Percentiles rank a stretch among this genome's conserved stretches.
These are phyloP conservation scores for Colletotrichum caudatum DNA, from an alignment of 2,329 filamentous ascomycete genomes.

Conservation along the genomic window DNA sequence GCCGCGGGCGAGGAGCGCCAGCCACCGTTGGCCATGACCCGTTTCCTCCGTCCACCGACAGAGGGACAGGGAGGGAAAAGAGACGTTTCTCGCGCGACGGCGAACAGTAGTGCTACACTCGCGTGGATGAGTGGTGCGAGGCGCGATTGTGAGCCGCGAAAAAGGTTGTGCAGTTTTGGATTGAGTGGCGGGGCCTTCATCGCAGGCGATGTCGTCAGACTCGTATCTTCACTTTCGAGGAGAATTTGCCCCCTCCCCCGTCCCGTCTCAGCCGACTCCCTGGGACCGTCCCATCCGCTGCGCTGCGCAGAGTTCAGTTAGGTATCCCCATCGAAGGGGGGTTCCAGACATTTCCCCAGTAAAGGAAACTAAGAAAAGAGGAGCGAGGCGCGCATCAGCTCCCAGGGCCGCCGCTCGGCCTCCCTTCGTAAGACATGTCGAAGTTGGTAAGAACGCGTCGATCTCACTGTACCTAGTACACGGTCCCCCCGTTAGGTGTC, in stretches of 20 bases:
- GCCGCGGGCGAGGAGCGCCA: slow-evolving; percentile 10
- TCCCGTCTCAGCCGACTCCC: slow-evolving; percentile 1
- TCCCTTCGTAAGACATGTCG: slow-evolving; percentile 4
- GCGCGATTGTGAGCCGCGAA: slow-evolving; percentile 20
- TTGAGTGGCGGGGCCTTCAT: slow-evolving; percentile 25
- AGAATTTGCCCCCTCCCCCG: not conserved
- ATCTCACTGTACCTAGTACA: slow-evolving; percentile 8
- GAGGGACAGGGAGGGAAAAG: not conserved
- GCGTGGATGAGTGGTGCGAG: slow-evolving; percentile 20
- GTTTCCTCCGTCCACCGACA: slow-evolving; percentile 12
- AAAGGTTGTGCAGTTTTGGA: slow-evolving; percentile 38
- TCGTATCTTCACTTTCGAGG: slow-evolving; percentile 27
- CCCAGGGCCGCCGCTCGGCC: slow-evolving; percentile 1
- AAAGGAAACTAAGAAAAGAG: not conserved
- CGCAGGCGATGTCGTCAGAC: slow-evolving; percentile 37
- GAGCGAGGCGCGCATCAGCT: not conserved
- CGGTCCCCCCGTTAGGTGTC: not conserved
- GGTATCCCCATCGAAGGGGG: not conserved
- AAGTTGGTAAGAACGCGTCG: slow-evolving; percentile 2
- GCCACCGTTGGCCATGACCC: slow-evolving; percentile 9
- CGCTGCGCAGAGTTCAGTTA: slow-evolving; percentile 14
- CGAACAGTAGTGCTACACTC: slow-evolving; percentile 24
- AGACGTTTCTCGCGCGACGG: slow-evolving; percentile 12
- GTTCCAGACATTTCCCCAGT: not conserved
- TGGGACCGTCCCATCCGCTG: slow-evolving; percentile 18